Conservation (phyloP, 441 rosid genomes). For the Adansonia madagascariensis region DNA sequence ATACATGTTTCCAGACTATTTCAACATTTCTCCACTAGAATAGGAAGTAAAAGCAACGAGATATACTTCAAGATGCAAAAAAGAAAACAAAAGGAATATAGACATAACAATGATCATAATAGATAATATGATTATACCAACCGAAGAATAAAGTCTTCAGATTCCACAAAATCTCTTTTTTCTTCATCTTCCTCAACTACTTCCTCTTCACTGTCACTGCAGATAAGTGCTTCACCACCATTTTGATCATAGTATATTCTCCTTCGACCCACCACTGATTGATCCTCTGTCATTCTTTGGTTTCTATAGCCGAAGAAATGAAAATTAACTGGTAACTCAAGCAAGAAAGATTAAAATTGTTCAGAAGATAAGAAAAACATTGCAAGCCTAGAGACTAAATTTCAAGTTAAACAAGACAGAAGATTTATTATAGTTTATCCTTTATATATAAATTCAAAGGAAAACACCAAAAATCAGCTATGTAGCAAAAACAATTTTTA, state of each 20-base stretch:
- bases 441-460: background rate
- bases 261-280: conserved; percentile 94
- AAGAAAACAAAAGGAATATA: conserved; percentile 6
- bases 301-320: conserved; percentile 58
- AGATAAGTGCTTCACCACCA: conserved; percentile 97
- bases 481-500: background rate
- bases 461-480: background rate
- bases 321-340: conserved; percentile 10
- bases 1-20: background rate
- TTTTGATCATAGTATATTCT: conserved; percentile 96
- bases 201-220: conserved; percentile 99
- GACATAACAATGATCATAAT: conserved; percentile 14
- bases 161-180: conserved; percentile 68
- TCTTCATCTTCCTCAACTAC: conserved; percentile 80
- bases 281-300: conserved; percentile 99
- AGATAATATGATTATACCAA: conserved; percentile 50
- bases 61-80: background rate
- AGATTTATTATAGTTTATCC: no score
- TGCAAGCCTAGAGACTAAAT: background rate
- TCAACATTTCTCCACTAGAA: background rate
- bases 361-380: background rate
- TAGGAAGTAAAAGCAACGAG: conserved; percentile 8
- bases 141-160: conserved; percentile 90
- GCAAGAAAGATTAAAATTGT: background rate
- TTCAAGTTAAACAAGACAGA: background rate